phyloP scores from a whole-genome alignment of 2,329 filamentous ascomycete species.

The Penicillium sp. region DNA sequence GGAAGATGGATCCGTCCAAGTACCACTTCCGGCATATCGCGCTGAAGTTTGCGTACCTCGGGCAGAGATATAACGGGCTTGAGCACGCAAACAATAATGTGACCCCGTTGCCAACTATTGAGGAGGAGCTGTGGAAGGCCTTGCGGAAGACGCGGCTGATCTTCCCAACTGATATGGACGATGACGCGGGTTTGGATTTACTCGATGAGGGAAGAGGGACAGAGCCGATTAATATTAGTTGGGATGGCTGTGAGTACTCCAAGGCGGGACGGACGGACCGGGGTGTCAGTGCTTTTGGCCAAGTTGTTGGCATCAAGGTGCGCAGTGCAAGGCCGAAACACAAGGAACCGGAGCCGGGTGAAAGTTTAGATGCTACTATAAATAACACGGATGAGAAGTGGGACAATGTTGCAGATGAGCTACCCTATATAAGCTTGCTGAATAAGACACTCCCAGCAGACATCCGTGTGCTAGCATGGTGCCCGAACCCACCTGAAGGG shows the following conservation, averaged over 20 bases:
- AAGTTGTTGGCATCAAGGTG: constrained; percentile 84
- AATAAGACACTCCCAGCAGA: constrained; percentile 88
- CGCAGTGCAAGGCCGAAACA: constrained; percentile 74
- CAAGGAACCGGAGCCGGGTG: constrained; percentile 7
- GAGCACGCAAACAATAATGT: constrained; percentile 78
- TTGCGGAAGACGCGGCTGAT: constrained; percentile 82
- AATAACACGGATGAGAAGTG: constrained; percentile 45
- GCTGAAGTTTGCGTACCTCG: constrained; percentile 91
- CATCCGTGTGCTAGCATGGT: constrained; percentile 93
- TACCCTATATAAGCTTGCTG: constrained; percentile 80
- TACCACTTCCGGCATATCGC: constrained; percentile 86
- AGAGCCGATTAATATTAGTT: constrained; percentile 63
- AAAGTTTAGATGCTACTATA: constrained; percentile 20
- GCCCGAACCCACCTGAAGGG: constrained; percentile 74
- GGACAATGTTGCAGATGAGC: constrained; percentile 77
- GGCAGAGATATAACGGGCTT: constrained; percentile 88
- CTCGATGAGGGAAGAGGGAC: constrained; percentile 45
- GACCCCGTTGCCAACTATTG: constrained; percentile 77
- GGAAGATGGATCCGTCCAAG: constrained; percentile 74
- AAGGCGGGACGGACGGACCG: constrained; percentile 94
- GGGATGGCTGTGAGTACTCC: constrained; percentile 85
- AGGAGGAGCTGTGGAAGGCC: constrained; percentile 93
- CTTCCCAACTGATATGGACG: constrained; percentile 62
- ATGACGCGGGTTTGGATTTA: constrained; percentile 42
- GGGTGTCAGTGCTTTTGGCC: constrained; percentile 95